Evolutionary conservation across 768 basidiomycete species (phyloP).

Genomic region (Termitomyces sp.): DNA sequence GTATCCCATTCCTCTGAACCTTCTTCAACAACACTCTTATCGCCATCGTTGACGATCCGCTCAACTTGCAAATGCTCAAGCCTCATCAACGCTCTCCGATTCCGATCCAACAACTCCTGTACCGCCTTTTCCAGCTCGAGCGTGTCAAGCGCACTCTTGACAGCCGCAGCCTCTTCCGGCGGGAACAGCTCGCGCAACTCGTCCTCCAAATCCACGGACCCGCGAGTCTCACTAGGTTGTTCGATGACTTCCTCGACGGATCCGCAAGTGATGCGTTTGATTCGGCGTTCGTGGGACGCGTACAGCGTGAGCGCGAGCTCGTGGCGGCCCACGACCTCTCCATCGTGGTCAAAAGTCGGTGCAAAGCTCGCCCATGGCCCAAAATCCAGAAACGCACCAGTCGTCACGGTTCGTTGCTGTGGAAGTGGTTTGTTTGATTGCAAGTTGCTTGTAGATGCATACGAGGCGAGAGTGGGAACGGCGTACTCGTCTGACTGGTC

Average conservation of each 20-base stretch:
- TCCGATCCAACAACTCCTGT: conserved; percentile 63
- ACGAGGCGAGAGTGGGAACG: conserved; percentile 54
- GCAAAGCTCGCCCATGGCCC: conserved; percentile 75
- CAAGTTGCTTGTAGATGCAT: conserved; percentile 40
- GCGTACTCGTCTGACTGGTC: conserved; percentile 25
- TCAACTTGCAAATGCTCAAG: conserved; percentile 63
- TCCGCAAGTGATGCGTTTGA: conserved; percentile 20
- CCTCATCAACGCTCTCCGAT: conserved; percentile 57
- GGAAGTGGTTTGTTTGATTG: conserved; percentile 39
- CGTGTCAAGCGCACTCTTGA: conserved; percentile 59
- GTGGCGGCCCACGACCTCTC: conserved; percentile 62
- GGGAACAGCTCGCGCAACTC: conserved; percentile 55
- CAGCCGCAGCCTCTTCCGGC: conserved; percentile 46
- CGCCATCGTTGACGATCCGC: conserved; percentile 47
- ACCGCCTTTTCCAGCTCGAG: conserved; percentile 69
- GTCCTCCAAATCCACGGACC: conserved; percentile 28
- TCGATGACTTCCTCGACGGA: conserved; percentile 21
- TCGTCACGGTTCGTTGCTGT: conserved; percentile 51
- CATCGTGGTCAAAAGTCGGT: conserved; percentile 74
- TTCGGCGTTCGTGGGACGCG: conserved; percentile 42
- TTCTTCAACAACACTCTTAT: conserved; percentile 45
- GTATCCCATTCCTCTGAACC: conserved; percentile 82
- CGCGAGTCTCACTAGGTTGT: neutral
- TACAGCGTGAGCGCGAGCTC: conserved; percentile 59
- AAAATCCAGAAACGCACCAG: conserved; percentile 76